These are phyloP conservation scores for Sphaceloma murrayae DNA, from an alignment of 2,329 filamentous ascomycete species.

Conservation along the genomic window DNA sequence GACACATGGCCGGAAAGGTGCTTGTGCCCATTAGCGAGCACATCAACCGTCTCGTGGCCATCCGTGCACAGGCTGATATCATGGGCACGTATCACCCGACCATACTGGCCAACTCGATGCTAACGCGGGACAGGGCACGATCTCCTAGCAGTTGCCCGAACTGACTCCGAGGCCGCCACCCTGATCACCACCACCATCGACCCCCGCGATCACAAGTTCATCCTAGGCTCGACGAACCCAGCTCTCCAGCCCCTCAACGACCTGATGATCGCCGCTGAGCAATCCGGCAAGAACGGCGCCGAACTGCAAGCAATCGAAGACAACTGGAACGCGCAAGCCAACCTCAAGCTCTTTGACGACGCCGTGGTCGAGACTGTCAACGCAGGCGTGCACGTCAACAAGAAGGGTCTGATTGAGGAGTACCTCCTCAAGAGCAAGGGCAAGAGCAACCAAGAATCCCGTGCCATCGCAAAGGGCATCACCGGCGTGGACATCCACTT, in stretches of 20 bases:
- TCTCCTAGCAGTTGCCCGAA: slow-evolving; percentile 82
- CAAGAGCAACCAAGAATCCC: slow-evolving; percentile 75
- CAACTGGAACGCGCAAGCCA: slow-evolving; percentile 67
- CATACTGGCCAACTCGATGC: background rate
- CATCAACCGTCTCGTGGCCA: slow-evolving; percentile 94
- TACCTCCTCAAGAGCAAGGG: slow-evolving; percentile 63
- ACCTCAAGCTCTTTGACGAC: slow-evolving; percentile 81
- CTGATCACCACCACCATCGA: slow-evolving; percentile 96
- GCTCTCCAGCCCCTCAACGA: slow-evolving; percentile 75
- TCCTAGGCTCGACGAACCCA: slow-evolving; percentile 81
- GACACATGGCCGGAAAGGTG: slow-evolving; percentile 98
- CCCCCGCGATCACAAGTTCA: slow-evolving; percentile 87
- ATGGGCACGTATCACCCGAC: slow-evolving; percentile 56
- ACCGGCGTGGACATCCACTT: slow-evolving; percentile 78
- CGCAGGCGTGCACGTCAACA: slow-evolving; percentile 55
- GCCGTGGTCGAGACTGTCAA: slow-evolving; percentile 78
- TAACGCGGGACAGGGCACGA: slow-evolving; percentile 51
- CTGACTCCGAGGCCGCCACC: slow-evolving; percentile 94
- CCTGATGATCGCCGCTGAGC: slow-evolving; percentile 80
- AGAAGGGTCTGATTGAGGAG: slow-evolving; percentile 54
- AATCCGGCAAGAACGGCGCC: slow-evolving; percentile 66
- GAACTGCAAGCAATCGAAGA: slow-evolving; percentile 89
- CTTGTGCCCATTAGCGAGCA: slow-evolving; percentile 94
- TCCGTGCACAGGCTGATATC: slow-evolving; percentile 94
- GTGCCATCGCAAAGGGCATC: slow-evolving; percentile 66